Evolutionary conservation across 176 grass and related monocot species (phyloP), one percentile per base, ranked within the genome.

Genomic region (Eremochloa ophiuroides): DNA sequence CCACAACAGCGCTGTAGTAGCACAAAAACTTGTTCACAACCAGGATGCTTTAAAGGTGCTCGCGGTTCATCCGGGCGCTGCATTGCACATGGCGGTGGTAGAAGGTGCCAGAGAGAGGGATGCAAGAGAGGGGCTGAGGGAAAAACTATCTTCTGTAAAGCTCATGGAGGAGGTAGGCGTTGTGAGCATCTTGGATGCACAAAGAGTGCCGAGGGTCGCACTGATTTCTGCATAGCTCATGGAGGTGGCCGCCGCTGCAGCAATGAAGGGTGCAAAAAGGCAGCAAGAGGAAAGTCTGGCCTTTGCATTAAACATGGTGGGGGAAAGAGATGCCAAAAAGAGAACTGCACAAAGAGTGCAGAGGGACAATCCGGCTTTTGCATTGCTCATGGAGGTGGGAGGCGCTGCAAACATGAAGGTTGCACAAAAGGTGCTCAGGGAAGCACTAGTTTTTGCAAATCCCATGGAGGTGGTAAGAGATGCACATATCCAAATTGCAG

Each of bases 31-130:
- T 95, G 93, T 62, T 88, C 79, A 39, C 59, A 76, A 22, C 87
- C 64, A 61, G 93, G 84, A 48, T 91, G 89, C 73, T 47, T 18
- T 35, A 95, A 95, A 87, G 93, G 89, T 61, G 93, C 93, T 2
- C 72, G 93, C 18, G 93, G 93, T 76, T 85, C 93, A 47, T 94
- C 93, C 62, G 87, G 89, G 28, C 71, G 81, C 51, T 94, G 93
- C 89, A 95, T 95, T 79, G 77, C n/a, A n/a, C n/a, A n/a, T n/a
- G n/a, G n/a, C n/a, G n/a, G n/a, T n/a, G n/a, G n/a, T n/a, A n/a
- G n/a, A n/a, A n/a, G n/a, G n/a, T n/a, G n/a, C n/a, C n/a, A n/a
- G n/a, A n/a, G n/a, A n/a, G n/a, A n/a, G n/a, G n/a, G n/a, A n/a
- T n/a, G n/a, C n/a, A n/a, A n/a, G n/a, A n/a, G n/a, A n/a, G n/a